phyloP scores from a whole-genome alignment of 257 asterid species.

The Ophiorrhiza pumila region DNA sequence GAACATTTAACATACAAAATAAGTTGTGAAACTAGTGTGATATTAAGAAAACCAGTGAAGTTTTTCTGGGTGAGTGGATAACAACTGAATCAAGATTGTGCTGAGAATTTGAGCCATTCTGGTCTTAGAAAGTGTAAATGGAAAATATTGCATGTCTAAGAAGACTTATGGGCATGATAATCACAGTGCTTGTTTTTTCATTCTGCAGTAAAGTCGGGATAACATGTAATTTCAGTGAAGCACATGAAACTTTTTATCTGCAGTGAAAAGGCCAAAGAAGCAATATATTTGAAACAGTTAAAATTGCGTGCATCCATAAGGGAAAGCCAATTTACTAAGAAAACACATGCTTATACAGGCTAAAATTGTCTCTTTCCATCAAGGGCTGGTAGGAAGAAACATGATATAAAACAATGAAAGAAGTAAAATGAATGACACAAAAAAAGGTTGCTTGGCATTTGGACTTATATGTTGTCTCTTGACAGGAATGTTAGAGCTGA shows the following conservation, averaged over 20 bases:
- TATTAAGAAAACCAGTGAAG: not conserved
- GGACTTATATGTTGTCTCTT: constrained; percentile 16
- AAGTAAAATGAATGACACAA: not conserved
- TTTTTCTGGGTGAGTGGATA: not conserved
- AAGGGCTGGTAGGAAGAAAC: not conserved
- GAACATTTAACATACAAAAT: not conserved
- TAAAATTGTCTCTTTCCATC: not conserved
- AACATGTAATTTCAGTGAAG: not conserved
- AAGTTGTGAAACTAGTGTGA: not conserved
- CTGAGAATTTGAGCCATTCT: not conserved
- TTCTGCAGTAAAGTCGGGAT: not conserved
- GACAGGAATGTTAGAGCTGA: constrained; percentile 81
- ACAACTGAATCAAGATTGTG: not conserved
- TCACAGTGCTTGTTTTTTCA: not conserved
- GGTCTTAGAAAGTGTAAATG: not conserved
- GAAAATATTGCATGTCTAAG: not conserved
- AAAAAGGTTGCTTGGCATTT: constrained; percentile 10
- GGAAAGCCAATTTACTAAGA: not conserved
- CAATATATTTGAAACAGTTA: not conserved
- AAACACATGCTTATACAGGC: not conserved
- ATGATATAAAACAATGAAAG: not conserved
- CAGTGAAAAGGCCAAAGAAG: not conserved
- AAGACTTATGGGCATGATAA: not conserved
- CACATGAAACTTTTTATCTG: not conserved
- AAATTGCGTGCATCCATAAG: not conserved